Evolutionary conservation across 768 basidiomycete species (phyloP).

Genomic region (Cubamyces lactineus): DNA sequence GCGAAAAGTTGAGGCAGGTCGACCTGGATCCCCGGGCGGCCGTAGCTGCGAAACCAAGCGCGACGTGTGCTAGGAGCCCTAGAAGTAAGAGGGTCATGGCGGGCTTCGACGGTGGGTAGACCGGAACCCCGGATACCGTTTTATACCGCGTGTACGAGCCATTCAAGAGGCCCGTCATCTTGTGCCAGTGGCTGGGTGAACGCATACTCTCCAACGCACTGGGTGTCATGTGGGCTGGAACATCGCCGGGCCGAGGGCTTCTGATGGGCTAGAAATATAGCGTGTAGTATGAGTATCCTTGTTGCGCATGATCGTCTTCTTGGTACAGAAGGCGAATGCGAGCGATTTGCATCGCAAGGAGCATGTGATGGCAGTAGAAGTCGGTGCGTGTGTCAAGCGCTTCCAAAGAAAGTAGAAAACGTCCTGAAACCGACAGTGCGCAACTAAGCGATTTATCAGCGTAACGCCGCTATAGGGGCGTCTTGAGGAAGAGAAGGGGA

Average conservation of each 20-base stretch:
- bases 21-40: background rate
- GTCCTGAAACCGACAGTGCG: too few species aligned
- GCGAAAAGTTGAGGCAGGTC: slow-evolving; percentile 12
- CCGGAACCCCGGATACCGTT: background rate
- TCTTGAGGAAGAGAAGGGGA: too few species aligned
- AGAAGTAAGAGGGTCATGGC: background rate
- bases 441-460: too few species aligned
- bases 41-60: background rate
- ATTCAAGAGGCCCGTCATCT: background rate
- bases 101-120: background rate
- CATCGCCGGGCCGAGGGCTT: background rate
- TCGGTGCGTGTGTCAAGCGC: too few species aligned
- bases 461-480: too few species aligned
- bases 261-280: background rate
- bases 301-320: too few species aligned
- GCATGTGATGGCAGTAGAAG: too few species aligned
- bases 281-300: too few species aligned
- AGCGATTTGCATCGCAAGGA: too few species aligned
- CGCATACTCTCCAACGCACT: background rate
- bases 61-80: background rate
- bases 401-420: too few species aligned
- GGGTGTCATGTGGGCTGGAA: background rate
- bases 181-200: background rate
- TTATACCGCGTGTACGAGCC: background rate
- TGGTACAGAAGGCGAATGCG: too few species aligned